Evolutionary conservation across 176 grass and related monocot genomes (phyloP), one percentile per base, ranked within the genome.

Genomic region (Carex cristatella): DNA sequence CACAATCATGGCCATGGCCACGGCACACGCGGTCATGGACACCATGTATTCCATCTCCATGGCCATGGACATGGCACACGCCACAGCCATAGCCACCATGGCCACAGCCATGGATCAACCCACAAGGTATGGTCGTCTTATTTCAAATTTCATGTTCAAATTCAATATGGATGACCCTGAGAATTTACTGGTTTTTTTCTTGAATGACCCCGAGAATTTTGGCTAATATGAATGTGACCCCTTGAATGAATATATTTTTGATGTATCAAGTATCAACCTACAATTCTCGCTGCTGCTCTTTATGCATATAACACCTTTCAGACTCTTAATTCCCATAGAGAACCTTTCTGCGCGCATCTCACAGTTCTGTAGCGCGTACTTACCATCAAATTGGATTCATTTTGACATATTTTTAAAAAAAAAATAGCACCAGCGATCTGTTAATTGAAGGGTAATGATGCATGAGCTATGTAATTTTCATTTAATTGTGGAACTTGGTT

Each of bases 41-140:
- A 75, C 19, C n/a, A 57, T 12, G 10, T 63, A 8, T 63, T 57
- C 1, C 74, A 79, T 28, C 19, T 63, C 48, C 48, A 51, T 51
- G 44, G 44, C 51, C 49, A 32, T 16, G 13, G 65, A 12, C 65
- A 38, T 69, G 35, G 33, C 33, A 37, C 13, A 18, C 66, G 38
- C 33, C 23, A 78, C 16, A 30, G 74, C 13, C 74, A 58, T 27
- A 27, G 61, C 28, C 63, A 32, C 63, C 28, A 63, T 2, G 69
- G 69, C 12, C 69, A 72, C 16, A 72, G 40, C 40, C 69, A 72
- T 8, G 74, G 74, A 30, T 79, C 74, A 79, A 79, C 74, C 0
- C 49, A 79, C 30, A 79, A 79, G 74, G 74, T 79, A 77, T 51
- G 44, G 28, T 79, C 27, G 12, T 19, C 19, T 76, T 78, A 11